Conservation (phyloP, 352 stramenopile species). For the Pythium dissotocum region DNA sequence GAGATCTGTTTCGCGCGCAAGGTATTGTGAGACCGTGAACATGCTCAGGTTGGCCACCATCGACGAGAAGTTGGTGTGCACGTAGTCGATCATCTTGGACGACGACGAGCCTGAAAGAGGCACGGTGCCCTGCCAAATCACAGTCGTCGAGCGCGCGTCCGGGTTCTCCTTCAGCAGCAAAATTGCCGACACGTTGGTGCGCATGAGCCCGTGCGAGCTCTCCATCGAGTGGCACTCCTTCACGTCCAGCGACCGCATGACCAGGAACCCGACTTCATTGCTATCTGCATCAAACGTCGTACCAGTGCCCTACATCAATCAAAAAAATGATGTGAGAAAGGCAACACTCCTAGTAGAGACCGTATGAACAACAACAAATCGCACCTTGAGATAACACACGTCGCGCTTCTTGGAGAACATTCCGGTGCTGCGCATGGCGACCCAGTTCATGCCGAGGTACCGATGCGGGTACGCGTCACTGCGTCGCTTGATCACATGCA, state of each 20-base stretch:
- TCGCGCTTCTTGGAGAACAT: slow-evolving; percentile 68
- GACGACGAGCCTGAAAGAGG: slow-evolving; percentile 41
- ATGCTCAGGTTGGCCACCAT: slow-evolving; percentile 58
- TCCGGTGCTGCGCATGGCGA: slow-evolving; percentile 40
- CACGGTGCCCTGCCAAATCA: slow-evolving; percentile 64
- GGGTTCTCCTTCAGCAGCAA: slow-evolving; percentile 58
- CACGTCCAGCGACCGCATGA: slow-evolving; percentile 61
- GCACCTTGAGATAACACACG: slow-evolving; percentile 54
- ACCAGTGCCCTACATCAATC: slow-evolving; percentile 37
- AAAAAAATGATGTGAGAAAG: neutral
- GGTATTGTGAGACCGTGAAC: slow-evolving; percentile 57
- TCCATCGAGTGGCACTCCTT: slow-evolving; percentile 57
- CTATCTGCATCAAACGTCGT: slow-evolving; percentile 44
- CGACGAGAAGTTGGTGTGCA: slow-evolving; percentile 46
- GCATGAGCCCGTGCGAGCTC: slow-evolving; percentile 46
- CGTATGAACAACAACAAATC: neutral
- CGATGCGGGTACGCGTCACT: slow-evolving; percentile 45
- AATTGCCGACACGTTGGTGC: slow-evolving; percentile 54
- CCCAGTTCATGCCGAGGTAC: slow-evolving; percentile 74
- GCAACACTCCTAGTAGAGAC: neutral
- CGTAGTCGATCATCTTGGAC: slow-evolving; percentile 26
- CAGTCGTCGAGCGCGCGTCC: slow-evolving; percentile 38
- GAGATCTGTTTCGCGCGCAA: slow-evolving; percentile 53
- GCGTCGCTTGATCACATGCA: slow-evolving; percentile 46
- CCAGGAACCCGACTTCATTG: slow-evolving; percentile 53